Conservation (phyloP, 768 basidiomycete species). For the Udeniomyces megalosporus region DNA sequence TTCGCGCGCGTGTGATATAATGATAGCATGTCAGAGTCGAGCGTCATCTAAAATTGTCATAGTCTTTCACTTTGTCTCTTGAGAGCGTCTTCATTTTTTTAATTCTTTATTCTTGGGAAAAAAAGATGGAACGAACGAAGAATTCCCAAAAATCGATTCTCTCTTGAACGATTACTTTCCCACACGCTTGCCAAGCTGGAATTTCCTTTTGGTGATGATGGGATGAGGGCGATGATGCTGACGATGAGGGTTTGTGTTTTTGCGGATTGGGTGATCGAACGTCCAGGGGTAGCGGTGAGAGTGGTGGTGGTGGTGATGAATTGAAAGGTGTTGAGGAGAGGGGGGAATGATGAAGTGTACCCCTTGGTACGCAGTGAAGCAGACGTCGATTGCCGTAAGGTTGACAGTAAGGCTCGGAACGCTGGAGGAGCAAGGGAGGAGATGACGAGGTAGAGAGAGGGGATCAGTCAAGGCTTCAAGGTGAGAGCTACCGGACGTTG, state of each 20-base stretch:
- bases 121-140: conserved; percentile 41
- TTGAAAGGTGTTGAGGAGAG: neutral
- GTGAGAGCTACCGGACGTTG: too few species aligned
- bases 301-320: neutral
- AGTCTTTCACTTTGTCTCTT: too few species aligned
- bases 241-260: neutral
- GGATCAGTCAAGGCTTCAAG: neutral
- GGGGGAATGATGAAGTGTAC: neutral
- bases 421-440: conserved; percentile 5
- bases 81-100: too few species aligned
- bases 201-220: conserved; percentile 30
- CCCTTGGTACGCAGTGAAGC: conserved; percentile 47
- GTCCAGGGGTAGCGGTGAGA: neutral
- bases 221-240: neutral
- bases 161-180: conserved; percentile 62
- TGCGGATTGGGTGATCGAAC: neutral
- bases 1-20: too few species aligned
- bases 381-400: conserved; percentile 89
- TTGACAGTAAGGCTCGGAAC: conserved; percentile 55
- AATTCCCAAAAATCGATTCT: conserved; percentile 83
- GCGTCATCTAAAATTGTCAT: too few species aligned
- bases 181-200: conserved; percentile 85
- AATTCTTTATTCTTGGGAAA: too few species aligned
- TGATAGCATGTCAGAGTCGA: too few species aligned
- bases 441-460: neutral